These are phyloP conservation scores for Kernera saxatilis DNA, from an alignment of 345 rosid species.

Conservation along the genomic window DNA sequence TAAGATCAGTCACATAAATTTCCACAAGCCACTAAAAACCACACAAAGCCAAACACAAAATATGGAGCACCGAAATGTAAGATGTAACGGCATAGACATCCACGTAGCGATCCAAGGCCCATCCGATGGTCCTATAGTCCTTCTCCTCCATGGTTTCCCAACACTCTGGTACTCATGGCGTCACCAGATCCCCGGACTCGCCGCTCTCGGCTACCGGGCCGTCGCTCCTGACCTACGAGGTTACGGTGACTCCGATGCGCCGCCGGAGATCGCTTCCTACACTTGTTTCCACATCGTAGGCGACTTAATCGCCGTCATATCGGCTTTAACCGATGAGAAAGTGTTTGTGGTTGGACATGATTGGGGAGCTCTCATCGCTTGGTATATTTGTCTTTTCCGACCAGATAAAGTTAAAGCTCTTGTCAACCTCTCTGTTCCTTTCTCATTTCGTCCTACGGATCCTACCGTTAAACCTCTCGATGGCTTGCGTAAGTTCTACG, in stretches of 20 bases:
- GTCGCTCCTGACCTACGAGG: constrained; percentile 36
- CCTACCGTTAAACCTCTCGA: constrained; percentile 39
- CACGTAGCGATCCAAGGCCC: constrained; percentile 64
- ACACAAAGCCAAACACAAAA: neutral
- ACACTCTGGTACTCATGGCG: constrained; percentile 37
- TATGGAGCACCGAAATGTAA: constrained; percentile 46
- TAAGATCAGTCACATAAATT: neutral
- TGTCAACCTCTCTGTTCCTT: constrained; percentile 29
- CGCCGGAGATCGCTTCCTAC: constrained; percentile 16
- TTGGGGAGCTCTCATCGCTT: constrained; percentile 32
- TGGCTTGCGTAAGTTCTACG: constrained; percentile 38
- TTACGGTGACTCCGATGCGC: constrained; percentile 30
- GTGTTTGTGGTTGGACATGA: constrained; percentile 38
- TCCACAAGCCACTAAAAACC: neutral
- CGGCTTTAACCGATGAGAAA: constrained; percentile 16
- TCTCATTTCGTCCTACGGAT: neutral
- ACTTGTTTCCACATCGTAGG: constrained; percentile 27
- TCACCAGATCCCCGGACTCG: constrained; percentile 30
- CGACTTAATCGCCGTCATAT: constrained; percentile 17
- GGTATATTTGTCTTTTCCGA: constrained; percentile 28
- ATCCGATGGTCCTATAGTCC: constrained; percentile 15
- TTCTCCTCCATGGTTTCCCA: constrained; percentile 35
- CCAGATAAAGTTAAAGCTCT: constrained; percentile 31
- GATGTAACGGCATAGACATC: constrained; percentile 57
- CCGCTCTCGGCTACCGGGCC: constrained; percentile 26